phyloP scores from a whole-genome alignment of 176 grass and related monocot genomes.

The Cenchrus americanus region DNA sequence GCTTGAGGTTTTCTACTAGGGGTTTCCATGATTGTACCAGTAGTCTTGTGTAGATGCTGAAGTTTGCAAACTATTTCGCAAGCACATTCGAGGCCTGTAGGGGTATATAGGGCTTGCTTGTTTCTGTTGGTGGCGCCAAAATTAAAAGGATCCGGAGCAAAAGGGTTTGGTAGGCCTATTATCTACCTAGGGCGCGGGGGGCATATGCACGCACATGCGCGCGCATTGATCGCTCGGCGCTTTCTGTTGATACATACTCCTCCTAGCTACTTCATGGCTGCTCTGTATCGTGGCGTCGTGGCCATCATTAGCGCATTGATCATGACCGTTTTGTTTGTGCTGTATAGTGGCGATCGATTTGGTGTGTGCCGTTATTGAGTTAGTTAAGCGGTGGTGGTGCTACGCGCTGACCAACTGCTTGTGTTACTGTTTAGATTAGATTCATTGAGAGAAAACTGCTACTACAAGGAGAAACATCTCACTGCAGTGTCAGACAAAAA shows the following conservation, averaged over 20 bases:
- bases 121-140: background rate
- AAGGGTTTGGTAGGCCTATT: background rate
- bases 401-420: background rate
- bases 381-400: background rate
- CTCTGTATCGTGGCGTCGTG: background rate
- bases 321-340: background rate
- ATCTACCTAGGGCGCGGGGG: background rate
- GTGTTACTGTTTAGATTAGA: too few relatives aligned
- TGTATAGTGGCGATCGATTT: conserved; percentile 12
- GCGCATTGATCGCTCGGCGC: background rate
- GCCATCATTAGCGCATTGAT: conserved; percentile 8
- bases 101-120: background rate
- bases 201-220: background rate
- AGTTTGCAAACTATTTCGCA: background rate
- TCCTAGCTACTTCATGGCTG: too few relatives aligned
- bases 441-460: too few relatives aligned
- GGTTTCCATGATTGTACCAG: too few relatives aligned
- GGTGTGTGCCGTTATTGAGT: background rate
- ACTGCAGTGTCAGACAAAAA: background rate
- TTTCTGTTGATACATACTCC: background rate
- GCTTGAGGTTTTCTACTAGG: too few relatives aligned
- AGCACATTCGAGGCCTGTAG: background rate
- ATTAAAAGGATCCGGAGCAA: background rate
- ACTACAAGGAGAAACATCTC: background rate
- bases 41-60: background rate